These are phyloP conservation scores for Didymella pomorum DNA, from an alignment of 2,329 filamentous ascomycete species.

Conservation along the genomic window DNA sequence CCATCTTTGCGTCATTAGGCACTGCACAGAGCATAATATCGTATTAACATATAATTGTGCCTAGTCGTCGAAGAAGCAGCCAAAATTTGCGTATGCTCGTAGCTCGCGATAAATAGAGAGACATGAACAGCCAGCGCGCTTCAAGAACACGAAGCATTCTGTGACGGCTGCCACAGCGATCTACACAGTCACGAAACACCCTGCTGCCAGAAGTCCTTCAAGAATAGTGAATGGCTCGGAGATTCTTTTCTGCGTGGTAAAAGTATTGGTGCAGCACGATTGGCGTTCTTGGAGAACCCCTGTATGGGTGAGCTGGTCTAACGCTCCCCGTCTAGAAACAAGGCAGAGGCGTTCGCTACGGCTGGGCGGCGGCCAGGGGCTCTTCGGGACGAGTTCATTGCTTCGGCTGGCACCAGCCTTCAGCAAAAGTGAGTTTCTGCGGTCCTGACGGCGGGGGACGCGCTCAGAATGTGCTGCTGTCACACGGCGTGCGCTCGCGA, in stretches of 20 bases:
- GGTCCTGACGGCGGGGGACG: slow-evolving; percentile 2
- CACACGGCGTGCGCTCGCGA: slow-evolving; percentile 12
- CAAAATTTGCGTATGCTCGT: background rate
- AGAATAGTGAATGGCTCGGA: slow-evolving; percentile 24
- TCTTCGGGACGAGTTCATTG: slow-evolving; percentile 6
- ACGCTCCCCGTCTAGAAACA: slow-evolving; percentile 14
- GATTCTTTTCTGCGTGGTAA: slow-evolving; percentile 25
- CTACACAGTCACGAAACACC: slow-evolving; percentile 16
- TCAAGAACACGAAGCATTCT: slow-evolving; percentile 12
- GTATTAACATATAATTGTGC: background rate
- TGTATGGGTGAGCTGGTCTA: slow-evolving; percentile 8
- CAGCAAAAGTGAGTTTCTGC: background rate
- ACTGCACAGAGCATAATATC: background rate
- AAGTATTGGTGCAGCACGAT: slow-evolving; percentile 8
- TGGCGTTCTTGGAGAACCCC: slow-evolving; percentile 7
- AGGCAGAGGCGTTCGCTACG: slow-evolving; percentile 21
- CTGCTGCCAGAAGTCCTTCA: slow-evolving; percentile 20
- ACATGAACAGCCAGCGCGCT: slow-evolving; percentile 3
- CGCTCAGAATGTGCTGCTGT: slow-evolving; percentile 18
- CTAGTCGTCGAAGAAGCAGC: background rate
- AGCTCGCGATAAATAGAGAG: background rate
- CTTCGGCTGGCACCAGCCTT: slow-evolving; percentile 1
- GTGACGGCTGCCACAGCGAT: slow-evolving; percentile 15
- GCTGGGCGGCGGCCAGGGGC: slow-evolving; percentile 7
- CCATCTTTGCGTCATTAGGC: slow-evolving; percentile 7